Base-by-base conservation (phyloP, 1,284 basidiomycete genomes). In the Vanrija pseudolonga region DNA sequence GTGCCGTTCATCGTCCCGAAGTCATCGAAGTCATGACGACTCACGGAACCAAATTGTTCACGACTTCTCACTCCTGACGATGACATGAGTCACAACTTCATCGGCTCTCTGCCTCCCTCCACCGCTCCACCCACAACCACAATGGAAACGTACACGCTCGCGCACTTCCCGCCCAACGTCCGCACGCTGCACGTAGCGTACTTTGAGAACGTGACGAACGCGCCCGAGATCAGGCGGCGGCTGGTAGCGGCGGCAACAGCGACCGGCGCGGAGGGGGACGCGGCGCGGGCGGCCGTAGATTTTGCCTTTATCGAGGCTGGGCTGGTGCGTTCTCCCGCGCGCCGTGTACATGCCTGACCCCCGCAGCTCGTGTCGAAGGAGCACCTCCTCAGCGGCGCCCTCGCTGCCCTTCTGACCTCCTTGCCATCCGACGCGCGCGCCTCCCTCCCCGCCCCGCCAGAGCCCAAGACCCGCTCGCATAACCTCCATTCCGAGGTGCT, bases 291-390 rank as follows among this genome's bases (percentile, higher is more conserved):
- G 22, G 81, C 82, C 15, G 80, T 95, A 59, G 89, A 93, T 69
- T 95, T 89, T 76, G 88, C 88, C 0, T 96, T 95, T 74, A 79
- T 97, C 63, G 88, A 95, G 70, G 89, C 88, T 20, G 74, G 62
- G 5, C 66, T 81, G 62, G 82, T 82, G 50, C 72, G 83, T 67
- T n/a, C 11, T 22, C n/a, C 41, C 39, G 19, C 23, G 24, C 24
- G 8, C 17, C 6, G 15, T 3, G 42, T 12, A 12, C 26, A 11
- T 8, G 7, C 20, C 47, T 46, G 17, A 36, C 47, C 3, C 2
- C n/a, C n/a, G n/a, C 53, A 77, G 74, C 57, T 76, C 39, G 69
- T 71, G 15, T 74, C 71, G 0, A 55, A 66, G 18, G 56, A 68
- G 48, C 90, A 94, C 69, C 77, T 95, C 7, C 83, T 87, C 66